Evolutionary conservation across 129 eudicot genomes (phyloP), one percentile per base, ranked within the genome.

Genomic region (Chrysanthemum seticuspe): DNA sequence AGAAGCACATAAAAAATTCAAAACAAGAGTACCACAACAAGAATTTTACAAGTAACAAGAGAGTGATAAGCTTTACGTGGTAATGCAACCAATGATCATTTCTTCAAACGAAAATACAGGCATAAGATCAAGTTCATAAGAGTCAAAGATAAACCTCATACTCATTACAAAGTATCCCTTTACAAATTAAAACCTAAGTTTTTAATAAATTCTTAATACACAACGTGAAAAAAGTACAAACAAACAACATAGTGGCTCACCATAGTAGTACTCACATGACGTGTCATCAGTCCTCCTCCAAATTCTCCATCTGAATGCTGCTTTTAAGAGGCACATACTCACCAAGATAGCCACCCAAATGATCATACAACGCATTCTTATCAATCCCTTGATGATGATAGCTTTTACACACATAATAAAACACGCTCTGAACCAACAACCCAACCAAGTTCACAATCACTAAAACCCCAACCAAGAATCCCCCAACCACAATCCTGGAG

Each of bases 301-400:
- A 76, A 68, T 83, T 85, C 68, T 92, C 98, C 96, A 92, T 83
- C 85, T 92, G 98, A 87, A 92, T 80, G 84, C 81, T 89, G 95
- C 96, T 92, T 80, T 92, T 92, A 2, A 92, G 90, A 23, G 98
- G 98, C 78, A 92, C 98, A 75, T 89, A 89, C 61, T 92, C 98
- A 14, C 98, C 98, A 44, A 92, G 91, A 75, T 90, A 90, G 0
- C 96, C 96, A 72, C 94, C 97, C 71, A 90, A 91, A 80, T 90
- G 97, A 85, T 90, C 95, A 74, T 85, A 86, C 72, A 87, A 73
- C 5, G 89, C 97, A 45, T 78, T 81, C 89, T 87, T 90, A 77
- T 90, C 97, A 67, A 90, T 90, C 65, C 80, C 87, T 76, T 90
- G 84, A 75, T 85, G 94, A 81, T 90, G 97, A 82, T 83, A 85